Conservation (phyloP, 345 rosid genomes). For the Pelargonium nanum region DNA sequence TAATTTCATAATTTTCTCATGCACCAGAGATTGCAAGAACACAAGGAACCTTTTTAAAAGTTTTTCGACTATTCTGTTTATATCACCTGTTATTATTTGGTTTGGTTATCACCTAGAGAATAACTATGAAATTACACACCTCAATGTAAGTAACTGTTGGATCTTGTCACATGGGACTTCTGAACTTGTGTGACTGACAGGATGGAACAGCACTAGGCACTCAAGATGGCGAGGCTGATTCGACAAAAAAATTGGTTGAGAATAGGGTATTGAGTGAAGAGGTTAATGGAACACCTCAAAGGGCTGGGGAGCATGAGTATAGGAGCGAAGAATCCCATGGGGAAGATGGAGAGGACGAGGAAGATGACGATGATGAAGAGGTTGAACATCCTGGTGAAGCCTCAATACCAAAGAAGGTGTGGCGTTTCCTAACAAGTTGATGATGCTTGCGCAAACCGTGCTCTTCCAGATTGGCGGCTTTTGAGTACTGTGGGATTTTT, state of each 20-base stretch:
- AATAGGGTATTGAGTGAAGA: conserved; percentile 59
- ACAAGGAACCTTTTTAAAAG: no score
- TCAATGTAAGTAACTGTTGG: background rate
- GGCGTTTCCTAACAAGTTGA: conserved; percentile 84
- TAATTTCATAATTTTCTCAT: no score
- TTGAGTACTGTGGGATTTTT: no score
- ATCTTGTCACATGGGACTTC: background rate
- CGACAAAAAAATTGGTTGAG: conserved; percentile 26
- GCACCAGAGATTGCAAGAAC: no score
- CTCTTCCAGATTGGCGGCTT: no score
- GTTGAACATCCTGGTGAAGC: conserved; percentile 62
- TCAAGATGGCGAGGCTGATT: conserved; percentile 30
- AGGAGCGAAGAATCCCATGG: conserved; percentile 12
- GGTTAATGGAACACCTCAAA: conserved; percentile 55
- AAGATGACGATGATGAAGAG: conserved; percentile 44
- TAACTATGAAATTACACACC: background rate
- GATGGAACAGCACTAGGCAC: conserved; percentile 23
- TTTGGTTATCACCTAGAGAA: no score
- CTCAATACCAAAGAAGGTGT: conserved; percentile 82
- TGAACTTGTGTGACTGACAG: conserved; percentile 21
- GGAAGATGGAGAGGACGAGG: conserved; percentile 28
- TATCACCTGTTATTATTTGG: no score
- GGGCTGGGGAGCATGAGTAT: conserved; percentile 7
- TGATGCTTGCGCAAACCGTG: no score
- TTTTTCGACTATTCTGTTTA: no score